Base-by-base conservation (phyloP, 352 stramenopile genomes). In the Blastocystis sp. region DNA sequence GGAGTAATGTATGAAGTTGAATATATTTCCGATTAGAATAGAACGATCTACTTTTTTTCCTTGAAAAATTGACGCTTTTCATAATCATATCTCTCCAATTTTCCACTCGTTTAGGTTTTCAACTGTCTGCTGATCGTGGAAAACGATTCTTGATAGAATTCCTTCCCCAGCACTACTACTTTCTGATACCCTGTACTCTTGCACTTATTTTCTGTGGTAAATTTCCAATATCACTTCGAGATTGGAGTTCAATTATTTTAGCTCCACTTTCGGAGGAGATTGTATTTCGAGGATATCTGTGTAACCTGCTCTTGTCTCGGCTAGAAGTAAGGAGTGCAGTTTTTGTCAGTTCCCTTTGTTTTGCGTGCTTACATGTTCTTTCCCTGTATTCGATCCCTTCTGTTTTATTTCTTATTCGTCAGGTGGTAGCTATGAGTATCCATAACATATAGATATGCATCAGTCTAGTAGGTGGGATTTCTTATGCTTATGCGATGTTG, bases 201-300 rank as follows among this genome's bases (percentile, higher is more conserved):
- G 30, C n/a, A 20, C 20, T 68, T 5, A 9, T 47, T 18, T 50
- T 85, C 47, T 37, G 6, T 76, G 4, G 11, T 0, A 37, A 3
- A n/a, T 3, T 53, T 30, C 3, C 1, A 6, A 37, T 76, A 16
- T 26, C 37, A 30, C 65, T 76, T 76, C 39, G 11, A 16, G 20
- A 54, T 37, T 68, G 8, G 7, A 66, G 34, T 50, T 9, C 13
- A 81, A 3, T 18, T 63, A 34, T 45, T 30, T 68, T 53, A n/a
- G 50, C n/a, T 53, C 73, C 5, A 37, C 45, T 45, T 56, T 85
- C 34, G n/a, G 73, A 85, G 39, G 73, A 85, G 20, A 47, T 66
- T 6, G 4, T 85, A 8, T 85, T 85, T 45, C 73, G 73, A 8
- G 11, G 30, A 30, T 85, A 68, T 43, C 26, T 85, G 13, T 68